Base-by-base conservation (phyloP, 2,329 filamentous ascomycete genomes). In the Penicillium crustosum region DNA sequence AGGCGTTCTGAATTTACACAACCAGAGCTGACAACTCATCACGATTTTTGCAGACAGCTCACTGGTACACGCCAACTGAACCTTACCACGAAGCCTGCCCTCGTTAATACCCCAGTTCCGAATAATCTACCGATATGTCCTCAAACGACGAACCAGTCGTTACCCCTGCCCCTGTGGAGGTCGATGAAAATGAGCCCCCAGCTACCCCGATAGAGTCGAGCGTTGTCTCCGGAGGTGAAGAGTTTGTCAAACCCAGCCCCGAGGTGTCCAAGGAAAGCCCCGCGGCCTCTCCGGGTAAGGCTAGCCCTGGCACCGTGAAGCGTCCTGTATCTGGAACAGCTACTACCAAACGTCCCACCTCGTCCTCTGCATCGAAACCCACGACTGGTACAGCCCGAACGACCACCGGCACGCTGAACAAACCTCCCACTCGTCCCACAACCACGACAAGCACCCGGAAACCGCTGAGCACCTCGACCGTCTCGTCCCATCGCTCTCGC, bases 361-460 rank as follows among this genome's bases (percentile, higher is more conserved):
- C 73, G 4, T 69, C 72, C 15, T 69, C 74, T 8, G 63, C 69
- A 3, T 54, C 73, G 61, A 66, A 67, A 58, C 61, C 70, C n/a
- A 61, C 67, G 12, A 66, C 68, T 23, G 58, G 73, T 5, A 60
- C 64, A 21, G 58, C 69, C 36, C 71, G 73, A 9, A 64, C 66
- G 12, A 63, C 71, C 12, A 66, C 71, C 52, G 73, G 71, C 60
- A 76, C 76, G 1, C 61, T 80, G 54, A 79, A 68, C 66, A 79
- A 77, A 58, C 78, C 78, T 19, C 77, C 78, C 8, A 77, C 77
- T 17, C 75, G 78, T 25, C 76, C 77, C 2, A 61, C 72, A 2
- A 69, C 70, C 6, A 68, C 71, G 2, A 65, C 71, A 4, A 66
- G 66, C 12, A 63, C 67, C 17, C 72, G 76, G 41, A 78, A 71